Percentiles rank a stretch among this genome's conserved stretches.
phyloP scores from a whole-genome alignment of 768 basidiomycete genomes.

The Mycena maculata region DNA sequence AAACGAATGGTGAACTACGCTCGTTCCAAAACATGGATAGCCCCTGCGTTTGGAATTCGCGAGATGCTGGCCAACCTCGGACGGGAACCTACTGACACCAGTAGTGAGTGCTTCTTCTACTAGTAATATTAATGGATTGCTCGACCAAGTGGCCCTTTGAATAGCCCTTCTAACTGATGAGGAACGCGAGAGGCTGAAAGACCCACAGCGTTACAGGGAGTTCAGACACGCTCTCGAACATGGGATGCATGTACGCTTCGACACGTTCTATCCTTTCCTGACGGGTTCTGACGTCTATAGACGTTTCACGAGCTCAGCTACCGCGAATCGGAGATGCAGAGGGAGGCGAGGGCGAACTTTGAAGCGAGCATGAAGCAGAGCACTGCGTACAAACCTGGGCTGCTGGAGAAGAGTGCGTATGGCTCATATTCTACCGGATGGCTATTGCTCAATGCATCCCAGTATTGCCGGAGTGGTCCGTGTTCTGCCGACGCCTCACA shows the following conservation, averaged over 20 bases:
- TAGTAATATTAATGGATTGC: neutral
- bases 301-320: slow-evolving; percentile 13
- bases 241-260: slow-evolving; percentile 14
- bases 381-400: slow-evolving; percentile 16
- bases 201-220: neutral
- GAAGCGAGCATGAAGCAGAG: slow-evolving; percentile 7
- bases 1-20: slow-evolving; percentile 64
- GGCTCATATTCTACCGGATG: no score
- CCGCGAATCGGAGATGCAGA: slow-evolving; percentile 18
- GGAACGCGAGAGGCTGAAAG: slow-evolving; percentile 20
- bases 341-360: neutral
- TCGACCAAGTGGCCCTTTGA: neutral
- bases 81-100: slow-evolving; percentile 1
- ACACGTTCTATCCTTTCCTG: neutral
- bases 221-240: slow-evolving; percentile 21
- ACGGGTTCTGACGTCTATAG: neutral
- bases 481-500: slow-evolving; percentile 28
- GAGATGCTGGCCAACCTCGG: neutral
- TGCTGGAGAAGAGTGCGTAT: slow-evolving; percentile 21
- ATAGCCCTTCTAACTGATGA: slow-evolving; percentile 4
- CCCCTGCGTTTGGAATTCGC: slow-evolving; percentile 48
- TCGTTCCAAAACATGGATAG: slow-evolving; percentile 69
- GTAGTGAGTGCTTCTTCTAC: neutral
- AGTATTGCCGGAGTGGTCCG: slow-evolving; percentile 22
- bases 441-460: neutral